A percentile compares a stretch with the other conserved stretches of the same genome.
These are phyloP conservation scores for Verticillium nubilum DNA, from an alignment of 2,329 filamentous ascomycete species.

Conservation along the genomic window DNA sequence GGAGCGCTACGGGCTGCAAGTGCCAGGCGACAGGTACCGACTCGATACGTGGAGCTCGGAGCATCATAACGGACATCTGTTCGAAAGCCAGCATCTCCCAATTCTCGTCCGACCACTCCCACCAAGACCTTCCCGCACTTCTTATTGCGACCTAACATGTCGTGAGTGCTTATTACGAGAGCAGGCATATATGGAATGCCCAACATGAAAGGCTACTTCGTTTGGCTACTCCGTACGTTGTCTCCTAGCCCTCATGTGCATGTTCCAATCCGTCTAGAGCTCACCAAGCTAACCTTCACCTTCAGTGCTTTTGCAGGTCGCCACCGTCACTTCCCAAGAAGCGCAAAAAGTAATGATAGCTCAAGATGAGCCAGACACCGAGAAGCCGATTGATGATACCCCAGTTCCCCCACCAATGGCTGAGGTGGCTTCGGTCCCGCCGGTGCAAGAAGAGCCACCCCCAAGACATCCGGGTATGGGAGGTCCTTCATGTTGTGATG, in stretches of 20 bases:
- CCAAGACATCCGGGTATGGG: constrained; percentile 32
- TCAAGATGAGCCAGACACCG: constrained; percentile 21
- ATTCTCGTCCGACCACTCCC: neutral
- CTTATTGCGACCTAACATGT: constrained; percentile 10
- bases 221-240: constrained; percentile 37
- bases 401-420: constrained; percentile 17
- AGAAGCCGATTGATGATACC: constrained; percentile 23
- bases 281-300: neutral
- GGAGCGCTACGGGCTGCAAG: neutral
- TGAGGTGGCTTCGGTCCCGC: constrained; percentile 20
- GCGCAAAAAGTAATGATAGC: constrained; percentile 30
- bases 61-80: neutral
- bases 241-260: constrained; percentile 4
- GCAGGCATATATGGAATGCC: constrained; percentile 28
- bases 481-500: neutral
- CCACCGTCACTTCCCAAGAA: constrained; percentile 29
- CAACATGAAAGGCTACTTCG: constrained; percentile 33
- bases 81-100: neutral
- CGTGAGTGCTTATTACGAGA: constrained; percentile 6
- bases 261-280: neutral
- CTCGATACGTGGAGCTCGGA: neutral
- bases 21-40: neutral
- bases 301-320: constrained; percentile 42
- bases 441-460: constrained; percentile 19
- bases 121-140: neutral